A percentile compares a stretch with the other conserved stretches of the same genome.
Evolutionary conservation across 1,284 basidiomycete species (phyloP).

Genomic region (Taiwanofungus camphoratus): DNA sequence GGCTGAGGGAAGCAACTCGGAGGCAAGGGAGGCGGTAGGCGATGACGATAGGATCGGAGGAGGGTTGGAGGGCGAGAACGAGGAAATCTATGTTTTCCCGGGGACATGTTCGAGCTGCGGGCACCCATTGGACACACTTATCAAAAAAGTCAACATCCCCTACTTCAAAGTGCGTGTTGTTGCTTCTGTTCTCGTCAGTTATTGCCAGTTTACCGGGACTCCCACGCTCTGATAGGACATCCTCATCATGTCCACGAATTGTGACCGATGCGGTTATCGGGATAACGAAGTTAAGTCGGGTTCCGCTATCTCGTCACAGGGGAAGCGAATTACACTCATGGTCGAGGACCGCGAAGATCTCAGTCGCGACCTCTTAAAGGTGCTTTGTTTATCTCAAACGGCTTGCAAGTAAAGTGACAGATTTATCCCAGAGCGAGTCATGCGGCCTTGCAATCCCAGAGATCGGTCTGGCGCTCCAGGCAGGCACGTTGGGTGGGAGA

Average conservation of each 20-base stretch:
- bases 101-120: conserved; percentile 89
- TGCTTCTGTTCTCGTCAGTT: neutral
- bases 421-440: conserved; percentile 70
- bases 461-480: conserved; percentile 88
- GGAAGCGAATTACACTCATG: conserved; percentile 84
- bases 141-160: conserved; percentile 97
- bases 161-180: conserved; percentile 80
- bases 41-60: conserved; percentile 31
- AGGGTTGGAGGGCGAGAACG: conserved; percentile 40
- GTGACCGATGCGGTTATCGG: conserved; percentile 90
- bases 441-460: conserved; percentile 91
- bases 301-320: conserved; percentile 79
- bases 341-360: conserved; percentile 94
- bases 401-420: neutral
- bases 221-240: conserved; percentile 62
- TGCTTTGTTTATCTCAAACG: conserved; percentile 23
- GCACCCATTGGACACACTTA: conserved; percentile 78
- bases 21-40: conserved; percentile 28
- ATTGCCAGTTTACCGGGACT: neutral
- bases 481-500: conserved; percentile 95
- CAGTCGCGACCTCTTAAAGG: conserved; percentile 92
- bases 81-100: conserved; percentile 90
- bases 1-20: too few relatives aligned
- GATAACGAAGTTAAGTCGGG: conserved; percentile 99
- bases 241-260: conserved; percentile 98